A percentile compares a stretch with the other conserved stretches of the same genome.
phyloP scores from a whole-genome alignment of 176 grass and related monocot genomes.

The Avena eriantha region DNA sequence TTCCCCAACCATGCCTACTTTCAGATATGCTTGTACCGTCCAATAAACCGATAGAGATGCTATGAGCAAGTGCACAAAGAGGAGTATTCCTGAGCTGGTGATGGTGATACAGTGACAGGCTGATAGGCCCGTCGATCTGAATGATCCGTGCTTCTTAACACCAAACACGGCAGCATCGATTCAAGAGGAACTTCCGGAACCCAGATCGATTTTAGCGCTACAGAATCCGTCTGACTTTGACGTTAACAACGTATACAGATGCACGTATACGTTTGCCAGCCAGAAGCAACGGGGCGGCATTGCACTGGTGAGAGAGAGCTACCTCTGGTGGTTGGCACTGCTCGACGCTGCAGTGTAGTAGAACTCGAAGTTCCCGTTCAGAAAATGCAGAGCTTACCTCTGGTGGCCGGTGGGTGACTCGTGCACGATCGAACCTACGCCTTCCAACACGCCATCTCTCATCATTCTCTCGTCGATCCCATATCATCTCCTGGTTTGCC shows the following conservation, averaged over 20 bases:
- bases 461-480: background rate
- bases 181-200: conserved; percentile 42
- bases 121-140: background rate
- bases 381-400: conserved; percentile 20
- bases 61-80: conserved; percentile 1
- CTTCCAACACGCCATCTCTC: no score
- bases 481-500: background rate
- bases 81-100: conserved; percentile 37
- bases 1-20: conserved; percentile 23
- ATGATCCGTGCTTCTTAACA: background rate
- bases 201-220: background rate
- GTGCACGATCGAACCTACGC: background rate
- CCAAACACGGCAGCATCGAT: conserved; percentile 5
- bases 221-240: conserved; percentile 13
- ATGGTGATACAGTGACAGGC: conserved; percentile 20
- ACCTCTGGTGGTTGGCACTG: background rate
- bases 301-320: background rate
- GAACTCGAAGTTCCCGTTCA: background rate
- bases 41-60: background rate
- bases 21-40: conserved; percentile 30
- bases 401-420: background rate
- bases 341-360: background rate
- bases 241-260: background rate
- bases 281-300: conserved; percentile 42
- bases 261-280: background rate